Percentiles rank a stretch among this genome's conserved stretches.
These are phyloP conservation scores for Saccharomyces hybrid DNA, from an alignment of 1,139 yeast species.

Conservation along the genomic window DNA sequence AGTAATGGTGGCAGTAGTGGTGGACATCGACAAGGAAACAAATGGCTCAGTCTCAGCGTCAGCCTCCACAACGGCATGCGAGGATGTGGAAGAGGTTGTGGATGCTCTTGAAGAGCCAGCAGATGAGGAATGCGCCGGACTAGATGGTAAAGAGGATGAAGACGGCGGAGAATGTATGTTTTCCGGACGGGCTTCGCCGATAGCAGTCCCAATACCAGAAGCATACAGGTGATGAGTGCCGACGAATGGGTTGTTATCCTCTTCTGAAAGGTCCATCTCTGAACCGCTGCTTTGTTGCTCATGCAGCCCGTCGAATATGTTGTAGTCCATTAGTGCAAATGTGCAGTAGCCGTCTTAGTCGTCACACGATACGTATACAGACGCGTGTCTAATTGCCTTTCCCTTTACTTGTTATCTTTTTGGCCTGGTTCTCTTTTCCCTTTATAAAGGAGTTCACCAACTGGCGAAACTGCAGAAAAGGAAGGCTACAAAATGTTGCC, in stretches of 20 bases:
- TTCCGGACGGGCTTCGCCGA: not conserved
- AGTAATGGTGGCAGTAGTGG: too few relatives aligned
- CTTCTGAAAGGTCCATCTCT: constrained; percentile 33
- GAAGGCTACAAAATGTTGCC: not conserved
- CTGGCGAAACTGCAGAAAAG: not conserved
- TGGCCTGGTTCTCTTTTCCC: not conserved
- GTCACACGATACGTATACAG: not conserved
- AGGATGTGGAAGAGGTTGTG: not conserved
- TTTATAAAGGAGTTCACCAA: not conserved
- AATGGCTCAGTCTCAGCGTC: constrained; percentile 4
- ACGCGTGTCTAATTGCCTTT: not conserved
- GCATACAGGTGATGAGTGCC: constrained; percentile 39
- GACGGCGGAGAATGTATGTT: not conserved
- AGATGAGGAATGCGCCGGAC: not conserved
- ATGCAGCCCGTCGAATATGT: not conserved
- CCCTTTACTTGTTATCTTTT: not conserved
- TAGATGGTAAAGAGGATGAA: not conserved
- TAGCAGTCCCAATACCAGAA: constrained; percentile 30
- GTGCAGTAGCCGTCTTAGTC: not conserved
- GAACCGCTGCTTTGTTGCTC: not conserved
- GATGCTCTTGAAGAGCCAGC: not conserved
- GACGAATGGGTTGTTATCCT: constrained; percentile 41
- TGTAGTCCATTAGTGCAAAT: not conserved
- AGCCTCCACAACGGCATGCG: not conserved
- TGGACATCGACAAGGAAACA: constrained; percentile 3